Evolutionary conservation across 805 yeast genomes (phyloP), one percentile per base, ranked within the genome.

Genomic region (Candida tammaniensis): DNA sequence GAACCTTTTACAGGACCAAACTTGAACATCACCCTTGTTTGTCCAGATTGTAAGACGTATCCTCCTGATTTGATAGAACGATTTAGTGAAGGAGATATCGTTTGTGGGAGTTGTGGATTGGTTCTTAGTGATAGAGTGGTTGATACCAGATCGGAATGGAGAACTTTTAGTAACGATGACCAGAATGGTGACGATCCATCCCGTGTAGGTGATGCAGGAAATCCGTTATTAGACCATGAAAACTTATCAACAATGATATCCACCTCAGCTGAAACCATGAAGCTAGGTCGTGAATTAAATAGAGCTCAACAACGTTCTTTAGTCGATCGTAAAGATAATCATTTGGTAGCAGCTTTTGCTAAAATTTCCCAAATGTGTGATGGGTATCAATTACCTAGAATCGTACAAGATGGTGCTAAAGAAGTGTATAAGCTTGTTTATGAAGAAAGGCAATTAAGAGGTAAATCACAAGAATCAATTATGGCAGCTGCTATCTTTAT

Each of bases 121-220:
- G 98, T 91, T 1, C 73, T 93, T 16, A 86, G 95, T 48, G 95
- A 88, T 55, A 74, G 89, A 44, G 81, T 91, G 33, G 96, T 91
- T 19, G 98, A 91, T 53, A 89, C 95, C 4, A 73, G 98, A 47
- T 86, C 96, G 1, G 98, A 91, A 69, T 91, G 98, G 98, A 85
- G 98, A 69, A 93, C 98, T 2, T 91, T 91, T 59, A 82, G 94
- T 40, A 93, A 93, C 55, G 98, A 91, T 58, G 98, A 91, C 59
- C 98, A 91, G 59, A 93, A 91, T 49, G 95, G 95, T 50, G 97
- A 88, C 59, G 98, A 91, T 58, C 98, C 98, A 4, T 82, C 93
- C 46, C 98, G 98, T 85, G 98, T 91, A 44, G 98, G 98, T 60
- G 97, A 89, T 55, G 97, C 97, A 4, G 81, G 88, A 12, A 89